phyloP scores from a whole-genome alignment of 108 stramenopile species.

The Parietichytrium sp. region DNA sequence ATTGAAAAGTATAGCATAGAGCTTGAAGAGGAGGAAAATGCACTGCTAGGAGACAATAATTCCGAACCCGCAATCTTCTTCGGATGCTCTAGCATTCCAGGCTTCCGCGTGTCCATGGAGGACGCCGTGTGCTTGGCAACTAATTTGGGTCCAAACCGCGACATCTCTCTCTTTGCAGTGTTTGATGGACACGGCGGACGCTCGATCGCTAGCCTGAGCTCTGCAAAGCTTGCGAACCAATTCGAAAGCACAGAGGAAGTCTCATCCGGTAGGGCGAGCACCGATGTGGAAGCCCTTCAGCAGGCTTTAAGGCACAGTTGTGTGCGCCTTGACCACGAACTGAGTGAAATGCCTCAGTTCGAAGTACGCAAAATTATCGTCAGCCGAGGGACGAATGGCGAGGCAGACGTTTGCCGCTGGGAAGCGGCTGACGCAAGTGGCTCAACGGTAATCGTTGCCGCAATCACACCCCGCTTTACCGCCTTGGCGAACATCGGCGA shows the following conservation, averaged over 20 bases:
- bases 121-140: conserved; percentile 67
- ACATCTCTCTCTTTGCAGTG: conserved; percentile 70
- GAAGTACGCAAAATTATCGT: too few relatives aligned
- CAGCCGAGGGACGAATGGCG: too few relatives aligned
- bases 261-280: too few relatives aligned
- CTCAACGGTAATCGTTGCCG: not conserved
- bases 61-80: too few relatives aligned
- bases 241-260: not conserved
- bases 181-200: conserved; percentile 85
- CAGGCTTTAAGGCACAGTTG: not conserved
- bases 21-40: too few relatives aligned
- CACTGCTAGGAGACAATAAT: too few relatives aligned
- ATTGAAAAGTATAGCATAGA: not conserved
- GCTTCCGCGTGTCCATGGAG: conserved; percentile 79
- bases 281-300: not conserved
- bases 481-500: not conserved
- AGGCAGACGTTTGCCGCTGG: not conserved
- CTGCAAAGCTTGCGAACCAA: not conserved
- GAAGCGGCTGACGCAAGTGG: not conserved
- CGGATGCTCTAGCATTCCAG: conserved; percentile 77
- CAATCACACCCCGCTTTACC: not conserved
- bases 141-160: not conserved
- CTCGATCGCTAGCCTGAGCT: not conserved
- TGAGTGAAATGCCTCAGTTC: not conserved
- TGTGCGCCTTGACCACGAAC: not conserved